Evolutionary conservation across 2,329 filamentous ascomycete species (phyloP).

Genomic region (Colletotrichum noveboracense): DNA sequence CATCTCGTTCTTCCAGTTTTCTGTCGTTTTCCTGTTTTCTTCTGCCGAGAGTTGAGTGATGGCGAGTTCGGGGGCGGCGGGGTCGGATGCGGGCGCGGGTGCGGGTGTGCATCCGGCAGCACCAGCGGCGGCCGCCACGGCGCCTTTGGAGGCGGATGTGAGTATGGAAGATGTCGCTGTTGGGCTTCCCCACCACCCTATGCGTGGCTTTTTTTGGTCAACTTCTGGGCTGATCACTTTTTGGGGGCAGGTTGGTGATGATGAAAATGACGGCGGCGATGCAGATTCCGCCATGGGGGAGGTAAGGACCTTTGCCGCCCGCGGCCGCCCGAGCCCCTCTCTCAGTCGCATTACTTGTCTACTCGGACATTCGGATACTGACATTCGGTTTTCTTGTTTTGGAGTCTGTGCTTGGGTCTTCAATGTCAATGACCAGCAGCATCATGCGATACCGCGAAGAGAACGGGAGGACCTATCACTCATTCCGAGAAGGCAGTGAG

Average conservation of each 20-base stretch:
- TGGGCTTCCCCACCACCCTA: not conserved
- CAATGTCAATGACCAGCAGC: conserved; percentile 38
- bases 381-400: not conserved
- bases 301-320: not conserved
- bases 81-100: not conserved
- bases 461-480: conserved; percentile 43
- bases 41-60: not conserved
- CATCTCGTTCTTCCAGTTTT: not conserved
- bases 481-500: conserved; percentile 32
- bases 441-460: conserved; percentile 42
- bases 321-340: not conserved
- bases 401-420: conserved; percentile 26
- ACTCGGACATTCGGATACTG: not conserved
- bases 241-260: not conserved
- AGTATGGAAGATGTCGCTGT: not conserved
- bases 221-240: not conserved
- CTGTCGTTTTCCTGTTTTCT: not conserved
- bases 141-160: not conserved
- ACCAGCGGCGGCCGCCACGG: not conserved
- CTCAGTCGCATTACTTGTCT: not conserved
- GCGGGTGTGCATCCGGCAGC: not conserved
- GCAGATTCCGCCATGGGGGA: not conserved
- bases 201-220: not conserved
- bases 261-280: not conserved
- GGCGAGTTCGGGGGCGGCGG: not conserved